Evolutionary conservation across 192 early-diverging fungal species (phyloP), one percentile per base, ranked within the genome.

Genomic region (Geranomyces variabilis): DNA sequence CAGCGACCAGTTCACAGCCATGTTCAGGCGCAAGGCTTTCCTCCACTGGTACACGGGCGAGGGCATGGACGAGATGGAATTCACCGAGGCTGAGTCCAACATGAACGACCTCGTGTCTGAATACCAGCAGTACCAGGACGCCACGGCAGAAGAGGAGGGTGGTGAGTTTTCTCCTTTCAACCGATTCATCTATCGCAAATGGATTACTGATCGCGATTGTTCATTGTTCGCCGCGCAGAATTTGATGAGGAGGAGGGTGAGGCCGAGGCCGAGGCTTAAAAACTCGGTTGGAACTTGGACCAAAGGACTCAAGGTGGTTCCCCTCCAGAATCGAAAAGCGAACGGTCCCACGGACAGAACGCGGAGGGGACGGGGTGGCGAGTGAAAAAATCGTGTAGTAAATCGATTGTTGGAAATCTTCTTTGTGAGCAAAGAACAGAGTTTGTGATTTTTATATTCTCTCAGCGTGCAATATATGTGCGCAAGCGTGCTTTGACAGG

Each of bases 21-120:
- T 96, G 94, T 94, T 94, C 84, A 77, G 88, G 69, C 86, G 92
- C 75, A 94, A 94, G 79, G 94, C 94, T 83, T 96, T 91, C 88
- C 87, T 96, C 81, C 94, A 96, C 84, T 96, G 94, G 94, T 96
- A 94, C 82, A 94, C 93, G 76, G 91, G 90, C 68, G 93, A 94
- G 80, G 94, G 93, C 47, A 95, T 96, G 94, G 94, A 96, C 75
- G 93, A 94, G 81, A 94, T 94, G 92, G 94, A 96, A 76, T 96
- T 96, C 82, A 94, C 94, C 71, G 94, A 96, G 79, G 94, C 91
- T 56, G 91, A 88, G 76, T 92, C 90, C 83, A 99, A 99, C 89
- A 95, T 99, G 94, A 94, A 93, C 83, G 96, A 98, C 79, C 86
- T 98, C 67, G 90, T 96, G 46, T 93, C 93, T 66, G 96, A 99